Evolutionary conservation across 164 flowering plant species (phyloP).

Genomic region (Magnolia sinica): DNA sequence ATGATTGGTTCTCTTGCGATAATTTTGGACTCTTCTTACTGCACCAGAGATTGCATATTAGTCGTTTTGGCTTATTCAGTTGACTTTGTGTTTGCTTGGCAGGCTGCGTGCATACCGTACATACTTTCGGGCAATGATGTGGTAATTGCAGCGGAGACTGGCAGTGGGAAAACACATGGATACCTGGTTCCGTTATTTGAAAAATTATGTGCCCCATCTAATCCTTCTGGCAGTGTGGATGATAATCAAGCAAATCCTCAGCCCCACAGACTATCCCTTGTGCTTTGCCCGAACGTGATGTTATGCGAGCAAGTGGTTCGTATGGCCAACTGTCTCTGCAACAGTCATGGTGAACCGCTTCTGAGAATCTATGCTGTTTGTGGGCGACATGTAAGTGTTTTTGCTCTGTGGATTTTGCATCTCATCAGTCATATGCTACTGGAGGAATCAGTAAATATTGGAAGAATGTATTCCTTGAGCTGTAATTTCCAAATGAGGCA

Average conservation of each 20-base stretch:
- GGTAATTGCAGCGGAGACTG: constrained; percentile 96
- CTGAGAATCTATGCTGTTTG: constrained; percentile 65
- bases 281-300: constrained; percentile 94
- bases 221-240: constrained; percentile 15
- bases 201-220: constrained; percentile 26
- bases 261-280: constrained; percentile 41
- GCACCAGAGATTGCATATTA: background rate
- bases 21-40: background rate
- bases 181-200: constrained; percentile 79
- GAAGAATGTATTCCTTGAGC: background rate
- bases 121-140: constrained; percentile 78
- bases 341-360: constrained; percentile 62
- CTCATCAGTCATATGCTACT: background rate
- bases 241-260: constrained; percentile 15
- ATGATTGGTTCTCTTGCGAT: background rate
- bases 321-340: constrained; percentile 66
- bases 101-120: constrained; percentile 77
- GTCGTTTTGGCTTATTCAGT: background rate
- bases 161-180: constrained; percentile 96
- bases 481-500: background rate
- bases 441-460: background rate
- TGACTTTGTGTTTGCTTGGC: constrained; percentile 9
- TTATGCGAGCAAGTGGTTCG: constrained; percentile 92
- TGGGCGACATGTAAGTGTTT: constrained; percentile 64
- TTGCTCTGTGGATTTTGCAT: background rate